Evolutionary conservation across 805 yeast genomes (phyloP).

Genomic region (Teunomyces aglyptinius): DNA sequence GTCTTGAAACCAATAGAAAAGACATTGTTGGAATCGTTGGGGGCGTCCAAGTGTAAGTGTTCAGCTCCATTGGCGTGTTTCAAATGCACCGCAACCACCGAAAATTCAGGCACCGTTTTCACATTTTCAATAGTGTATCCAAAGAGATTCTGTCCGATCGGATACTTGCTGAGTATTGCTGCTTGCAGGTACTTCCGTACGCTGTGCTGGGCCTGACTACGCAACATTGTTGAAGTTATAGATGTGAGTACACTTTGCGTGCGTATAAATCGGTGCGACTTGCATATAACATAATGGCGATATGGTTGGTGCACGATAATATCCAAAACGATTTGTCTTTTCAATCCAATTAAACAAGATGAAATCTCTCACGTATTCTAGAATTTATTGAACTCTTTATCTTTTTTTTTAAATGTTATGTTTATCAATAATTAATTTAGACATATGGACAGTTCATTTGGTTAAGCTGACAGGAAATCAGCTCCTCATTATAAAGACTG

Average conservation of each 20-base stretch:
- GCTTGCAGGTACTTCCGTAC: conserved; percentile 3
- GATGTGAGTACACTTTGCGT: background rate
- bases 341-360: no score
- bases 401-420: no score
- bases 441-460: no score
- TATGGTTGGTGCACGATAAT: no score
- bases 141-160: conserved; percentile 58
- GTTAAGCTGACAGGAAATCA: no score
- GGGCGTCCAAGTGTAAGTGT: conserved; percentile 79
- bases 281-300: background rate
- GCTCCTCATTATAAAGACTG: no score
- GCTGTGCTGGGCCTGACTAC: background rate
- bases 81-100: conserved; percentile 73
- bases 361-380: no score
- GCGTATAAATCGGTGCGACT: background rate
- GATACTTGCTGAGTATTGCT: conserved; percentile 42
- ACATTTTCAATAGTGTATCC: conserved; percentile 69
- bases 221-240: background rate
- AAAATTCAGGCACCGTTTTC: conserved; percentile 74
- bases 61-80: conserved; percentile 73
- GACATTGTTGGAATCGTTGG: conserved; percentile 81
- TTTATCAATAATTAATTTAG: no score
- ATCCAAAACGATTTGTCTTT: no score
- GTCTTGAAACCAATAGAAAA: conserved; percentile 90
- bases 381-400: no score